A percentile compares a stretch with the other conserved stretches of the same genome.
Conservation (phyloP, 169 alveolate species). For the Cardiosporidium cionae region DNA sequence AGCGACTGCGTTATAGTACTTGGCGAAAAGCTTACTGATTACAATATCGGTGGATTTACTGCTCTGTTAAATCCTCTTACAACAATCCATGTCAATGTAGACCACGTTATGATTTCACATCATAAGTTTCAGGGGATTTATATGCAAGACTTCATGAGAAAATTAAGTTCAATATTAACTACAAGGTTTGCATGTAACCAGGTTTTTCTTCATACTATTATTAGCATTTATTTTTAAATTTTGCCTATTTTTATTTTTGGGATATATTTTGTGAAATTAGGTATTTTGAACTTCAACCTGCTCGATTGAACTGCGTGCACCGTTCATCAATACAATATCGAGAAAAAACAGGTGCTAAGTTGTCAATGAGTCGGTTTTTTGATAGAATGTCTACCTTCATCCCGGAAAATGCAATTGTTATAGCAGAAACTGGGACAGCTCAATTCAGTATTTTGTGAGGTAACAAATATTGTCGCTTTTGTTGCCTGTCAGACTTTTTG, state of each 20-base stretch:
- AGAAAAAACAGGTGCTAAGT: not conserved
- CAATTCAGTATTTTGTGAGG: not conserved
- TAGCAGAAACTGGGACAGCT: slow-evolving; percentile 38
- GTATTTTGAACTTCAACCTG: not conserved
- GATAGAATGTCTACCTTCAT: slow-evolving; percentile 31
- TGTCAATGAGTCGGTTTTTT: slow-evolving; percentile 24
- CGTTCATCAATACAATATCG: not conserved
- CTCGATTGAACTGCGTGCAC: not conserved
- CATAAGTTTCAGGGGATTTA: not conserved
- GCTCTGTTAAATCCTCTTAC: slow-evolving; percentile 1
- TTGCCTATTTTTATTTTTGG: no score
- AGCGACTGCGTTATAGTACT: slow-evolving; percentile 41
- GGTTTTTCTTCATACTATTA: no score
- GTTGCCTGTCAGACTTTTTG: slow-evolving; percentile 20
- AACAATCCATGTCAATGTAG: not conserved
- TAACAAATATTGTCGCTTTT: slow-evolving; percentile 8
- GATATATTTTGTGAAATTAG: no score
- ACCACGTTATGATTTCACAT: not conserved
- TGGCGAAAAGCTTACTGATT: slow-evolving; percentile 50
- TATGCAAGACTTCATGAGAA: not conserved
- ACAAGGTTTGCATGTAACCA: no score
- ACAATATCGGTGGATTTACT: slow-evolving; percentile 46
- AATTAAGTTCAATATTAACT: not conserved
- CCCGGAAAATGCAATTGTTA: slow-evolving; percentile 32
- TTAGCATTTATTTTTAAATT: no score